Base-by-base conservation (phyloP, 768 basidiomycete species). In the Termitomyces sp. region DNA sequence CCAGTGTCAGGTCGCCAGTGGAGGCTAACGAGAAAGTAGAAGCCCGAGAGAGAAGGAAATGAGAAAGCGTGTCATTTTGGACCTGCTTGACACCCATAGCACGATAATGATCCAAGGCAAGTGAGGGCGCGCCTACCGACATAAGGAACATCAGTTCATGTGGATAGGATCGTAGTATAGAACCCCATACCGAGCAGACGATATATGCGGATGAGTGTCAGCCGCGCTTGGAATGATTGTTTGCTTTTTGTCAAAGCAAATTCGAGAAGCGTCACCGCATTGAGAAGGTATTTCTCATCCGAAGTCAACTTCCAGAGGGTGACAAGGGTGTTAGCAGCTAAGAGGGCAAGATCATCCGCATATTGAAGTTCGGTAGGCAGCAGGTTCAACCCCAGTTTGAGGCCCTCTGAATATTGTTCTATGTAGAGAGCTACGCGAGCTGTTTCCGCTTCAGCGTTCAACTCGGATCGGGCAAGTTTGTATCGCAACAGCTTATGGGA, bases 61-160 rank as follows among this genome's bases (percentile, higher is more conserved):
- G 92, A 1, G 92, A 92, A 8, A 97, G 78, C 0, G 95, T 96
- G 68, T 97, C 95, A 60, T 89, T 84, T 70, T 96, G 94, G 24
- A 96, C 83, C 67, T 92, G 90, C 71, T 94, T 94, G 63, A 92
- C 78, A 62, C 87, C 85, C 77, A 96, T 80, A 24, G 78, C 75
- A 33, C 86, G 85, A 70, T 93, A 96, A 68, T 95, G 92, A 57
- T 92, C 88, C 63, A 94, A 65, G 3, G 91, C 88, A 45, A 85
- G 73, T 4, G 85, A 82, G 0, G 92, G 81, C 16, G 90, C 89
- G 60, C 91, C 93, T 94, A 65, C 56, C 38, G n/a, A 61, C 12
- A 39, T 40, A 45, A 18, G 22, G 24, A 44, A 15, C 9, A 20
- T 64, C 40, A 67, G 48, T 11, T 55, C 12, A 22, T 53, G 35